Percentiles rank a stretch among this genome's conserved stretches.
These are phyloP conservation scores for Hanseniaspora valbyensis DNA, from an alignment of 805 yeast genomes.

Conservation along the genomic window DNA sequence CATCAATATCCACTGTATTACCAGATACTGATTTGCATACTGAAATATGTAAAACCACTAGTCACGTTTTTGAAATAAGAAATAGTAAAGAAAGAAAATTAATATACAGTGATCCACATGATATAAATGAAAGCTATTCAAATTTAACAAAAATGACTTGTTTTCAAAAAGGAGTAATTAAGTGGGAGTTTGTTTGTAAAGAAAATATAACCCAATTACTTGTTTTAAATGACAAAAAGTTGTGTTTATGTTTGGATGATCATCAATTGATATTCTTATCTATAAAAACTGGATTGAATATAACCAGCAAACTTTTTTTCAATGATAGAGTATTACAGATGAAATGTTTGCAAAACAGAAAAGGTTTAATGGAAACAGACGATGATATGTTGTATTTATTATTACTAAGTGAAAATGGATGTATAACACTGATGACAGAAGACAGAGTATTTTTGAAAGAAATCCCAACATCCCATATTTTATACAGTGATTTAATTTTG, in stretches of 20 bases:
- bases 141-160: slow-evolving; percentile 29
- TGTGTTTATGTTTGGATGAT: slow-evolving; percentile 37
- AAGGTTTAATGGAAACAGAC: too few relatives aligned
- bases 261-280: slow-evolving; percentile 30
- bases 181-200: slow-evolving; percentile 35
- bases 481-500: slow-evolving; percentile 18
- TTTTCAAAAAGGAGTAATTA: slow-evolving; percentile 27
- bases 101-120: slow-evolving; percentile 2
- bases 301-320: slow-evolving; percentile 35
- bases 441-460: slow-evolving; percentile 21
- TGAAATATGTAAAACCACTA: slow-evolving; percentile 27
- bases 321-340: slow-evolving; percentile 41
- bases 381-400: slow-evolving; percentile 33
- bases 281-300: slow-evolving; percentile 28
- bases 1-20: slow-evolving; percentile 25
- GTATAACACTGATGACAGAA: slow-evolving; percentile 30
- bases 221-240: slow-evolving; percentile 39
- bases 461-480: slow-evolving; percentile 25
- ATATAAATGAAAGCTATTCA: background rate
- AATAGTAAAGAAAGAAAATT: slow-evolving; percentile 30
- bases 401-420: slow-evolving; percentile 49
- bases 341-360: slow-evolving; percentile 24
- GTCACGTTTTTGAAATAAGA: slow-evolving; percentile 26
- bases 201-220: slow-evolving; percentile 31
- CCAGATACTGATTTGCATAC: slow-evolving; percentile 24